Evolutionary conservation across 768 basidiomycete species (phyloP).

Genomic region (Macrolepiota fuliginosa): DNA sequence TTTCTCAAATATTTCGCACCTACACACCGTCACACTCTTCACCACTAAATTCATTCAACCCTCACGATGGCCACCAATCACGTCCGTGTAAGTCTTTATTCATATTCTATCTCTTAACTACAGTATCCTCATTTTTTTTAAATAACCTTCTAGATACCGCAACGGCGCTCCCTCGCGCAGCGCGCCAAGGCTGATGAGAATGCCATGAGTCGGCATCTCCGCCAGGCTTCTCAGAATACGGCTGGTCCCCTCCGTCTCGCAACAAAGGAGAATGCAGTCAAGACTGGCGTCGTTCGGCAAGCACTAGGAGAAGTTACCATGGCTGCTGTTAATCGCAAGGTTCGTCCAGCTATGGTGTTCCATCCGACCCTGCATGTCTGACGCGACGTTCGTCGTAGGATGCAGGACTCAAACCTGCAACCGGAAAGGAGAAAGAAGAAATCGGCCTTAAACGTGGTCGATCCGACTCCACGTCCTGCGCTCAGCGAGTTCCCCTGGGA

Average conservation of each 20-base stretch:
- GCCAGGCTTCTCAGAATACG: conserved; percentile 54
- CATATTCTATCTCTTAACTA: conserved; percentile 6
- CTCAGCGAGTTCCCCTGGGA: conserved; percentile 70
- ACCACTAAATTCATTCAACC: conserved; percentile 8
- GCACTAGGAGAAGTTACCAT: conserved; percentile 83
- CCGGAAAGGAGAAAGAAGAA: conserved; percentile 70
- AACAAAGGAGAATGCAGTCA: conserved; percentile 48
- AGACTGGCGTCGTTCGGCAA: conserved; percentile 58
- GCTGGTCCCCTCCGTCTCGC: conserved; percentile 50
- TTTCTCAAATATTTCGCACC: conserved; percentile 24
- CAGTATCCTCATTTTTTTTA: conserved; percentile 11
- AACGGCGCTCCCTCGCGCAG: conserved; percentile 65
- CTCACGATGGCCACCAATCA: conserved; percentile 60
- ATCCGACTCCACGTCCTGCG: conserved; percentile 59
- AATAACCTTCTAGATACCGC: conserved; percentile 47
- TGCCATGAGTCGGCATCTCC: conserved; percentile 63
- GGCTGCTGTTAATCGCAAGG: conserved; percentile 76
- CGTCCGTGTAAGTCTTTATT: conserved; percentile 47
- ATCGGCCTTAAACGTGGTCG: conserved; percentile 61
- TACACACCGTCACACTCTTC: conserved; percentile 10
- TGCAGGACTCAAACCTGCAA: conserved; percentile 39
- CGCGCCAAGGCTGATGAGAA: conserved; percentile 80
- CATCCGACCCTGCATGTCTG: neutral
- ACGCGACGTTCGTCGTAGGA: conserved; percentile 33
- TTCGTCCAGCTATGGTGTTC: conserved; percentile 28